These are phyloP conservation scores for Triangularia verruculosa DNA, from an alignment of 2,329 filamentous ascomycete species.

Conservation along the genomic window DNA sequence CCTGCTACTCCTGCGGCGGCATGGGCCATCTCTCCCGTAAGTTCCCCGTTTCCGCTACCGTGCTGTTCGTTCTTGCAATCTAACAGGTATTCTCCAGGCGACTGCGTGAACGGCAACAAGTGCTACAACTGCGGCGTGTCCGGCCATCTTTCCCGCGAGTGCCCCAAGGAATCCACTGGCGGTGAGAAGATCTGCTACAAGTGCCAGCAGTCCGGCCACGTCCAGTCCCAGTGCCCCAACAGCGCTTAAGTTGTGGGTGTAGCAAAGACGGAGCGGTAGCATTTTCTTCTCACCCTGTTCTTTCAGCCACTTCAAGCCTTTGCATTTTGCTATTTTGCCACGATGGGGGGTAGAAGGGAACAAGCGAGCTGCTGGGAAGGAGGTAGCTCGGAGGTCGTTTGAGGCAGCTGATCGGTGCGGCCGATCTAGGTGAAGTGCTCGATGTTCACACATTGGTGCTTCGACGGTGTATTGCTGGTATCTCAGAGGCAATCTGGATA, in stretches of 20 bases:
- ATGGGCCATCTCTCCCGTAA: constrained; percentile 91
- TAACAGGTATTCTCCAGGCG: constrained; percentile 45
- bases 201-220: constrained; percentile 79
- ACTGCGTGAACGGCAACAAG: constrained; percentile 98
- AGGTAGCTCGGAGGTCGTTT: constrained; percentile 23
- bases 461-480: constrained; percentile 30
- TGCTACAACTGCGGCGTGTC: constrained; percentile 99
- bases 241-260: constrained; percentile 46
- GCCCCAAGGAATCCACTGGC: constrained; percentile 82
- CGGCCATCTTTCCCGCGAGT: constrained; percentile 93
- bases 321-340: constrained; percentile 21
- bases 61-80: neutral
- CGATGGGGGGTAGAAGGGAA: constrained; percentile 22
- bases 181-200: constrained; percentile 99
- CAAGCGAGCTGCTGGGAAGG: constrained; percentile 15
- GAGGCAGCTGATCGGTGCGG: constrained; percentile 30
- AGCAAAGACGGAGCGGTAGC: constrained; percentile 17
- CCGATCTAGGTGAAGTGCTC: constrained; percentile 28
- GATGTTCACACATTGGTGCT: constrained; percentile 28
- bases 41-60: constrained; percentile 33
- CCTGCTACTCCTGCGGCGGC: constrained; percentile 97
- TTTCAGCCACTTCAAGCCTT: constrained; percentile 22
- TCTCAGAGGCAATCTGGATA: constrained; percentile 35
- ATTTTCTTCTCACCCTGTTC: constrained; percentile 24
- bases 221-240: constrained; percentile 91